Evolutionary conservation across 805 yeast species (phyloP).

Genomic region (Wilhelminamyces savonicus): DNA sequence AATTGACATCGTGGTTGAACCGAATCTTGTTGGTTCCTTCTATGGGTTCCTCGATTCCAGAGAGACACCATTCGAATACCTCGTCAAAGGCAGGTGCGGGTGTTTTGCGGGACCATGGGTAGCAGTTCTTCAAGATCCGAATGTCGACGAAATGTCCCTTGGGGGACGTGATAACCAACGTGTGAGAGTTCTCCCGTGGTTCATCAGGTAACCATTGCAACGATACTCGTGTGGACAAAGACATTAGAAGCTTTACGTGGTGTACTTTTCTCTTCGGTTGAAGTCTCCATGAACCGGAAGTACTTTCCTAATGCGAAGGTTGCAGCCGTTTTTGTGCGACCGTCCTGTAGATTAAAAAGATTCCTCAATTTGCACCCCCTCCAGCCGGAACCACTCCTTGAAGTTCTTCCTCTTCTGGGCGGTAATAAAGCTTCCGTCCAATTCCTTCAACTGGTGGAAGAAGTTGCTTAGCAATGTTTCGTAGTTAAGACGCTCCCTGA

Average conservation of each 20-base stretch:
- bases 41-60: conserved; percentile 40
- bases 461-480: conserved; percentile 29
- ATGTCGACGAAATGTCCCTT: conserved; percentile 43
- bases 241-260: conserved; percentile 12
- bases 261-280: too few species aligned
- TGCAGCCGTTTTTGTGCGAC: too few species aligned
- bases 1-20: conserved; percentile 40
- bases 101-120: conserved; percentile 2
- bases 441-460: conserved; percentile 24
- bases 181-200: conserved; percentile 39
- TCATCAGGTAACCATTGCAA: conserved; percentile 46
- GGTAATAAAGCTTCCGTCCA: conserved; percentile 29
- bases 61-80: conserved; percentile 52
- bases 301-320: too few species aligned
- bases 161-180: conserved; percentile 44
- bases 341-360: too few species aligned
- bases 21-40: conserved; percentile 28
- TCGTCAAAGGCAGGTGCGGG: conserved; percentile 11
- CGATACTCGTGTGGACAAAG: conserved; percentile 42
- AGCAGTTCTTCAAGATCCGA: conserved; percentile 17
- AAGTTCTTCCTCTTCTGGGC: conserved; percentile 2
- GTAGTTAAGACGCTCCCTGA: conserved; percentile 23
- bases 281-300: too few species aligned
- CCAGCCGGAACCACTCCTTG: too few species aligned
- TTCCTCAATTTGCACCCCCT: too few species aligned